These are phyloP conservation scores for Bonia amplexicaulis DNA, from an alignment of 176 grass and related monocot species.

Conservation along the genomic window DNA sequence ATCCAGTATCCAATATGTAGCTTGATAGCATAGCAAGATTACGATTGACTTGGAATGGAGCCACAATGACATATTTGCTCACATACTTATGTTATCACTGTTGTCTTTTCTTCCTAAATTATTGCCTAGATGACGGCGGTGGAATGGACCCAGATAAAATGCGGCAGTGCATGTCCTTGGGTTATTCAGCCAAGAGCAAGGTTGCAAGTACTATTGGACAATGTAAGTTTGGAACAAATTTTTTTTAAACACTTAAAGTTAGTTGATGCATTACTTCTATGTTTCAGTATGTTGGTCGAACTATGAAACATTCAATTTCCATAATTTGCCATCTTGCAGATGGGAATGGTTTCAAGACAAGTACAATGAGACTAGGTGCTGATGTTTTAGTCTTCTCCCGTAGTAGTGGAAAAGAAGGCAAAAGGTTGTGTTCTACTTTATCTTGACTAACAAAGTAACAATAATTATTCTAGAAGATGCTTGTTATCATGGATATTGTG, in stretches of 20 bases:
- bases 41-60: background rate
- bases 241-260: background rate
- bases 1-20: background rate
- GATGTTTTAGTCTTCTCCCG: conserved; percentile 94
- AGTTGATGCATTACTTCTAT: background rate
- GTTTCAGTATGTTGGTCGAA: conserved; percentile 6
- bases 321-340: conserved; percentile 48
- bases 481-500: conserved; percentile 18
- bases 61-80: background rate
- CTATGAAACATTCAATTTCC: conserved; percentile 18
- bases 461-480: conserved; percentile 17
- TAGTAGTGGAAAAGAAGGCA: conserved; percentile 54
- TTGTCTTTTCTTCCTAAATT: conserved; percentile 1
- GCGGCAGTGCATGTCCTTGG: conserved; percentile 98
- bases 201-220: conserved; percentile 86
- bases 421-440: conserved; percentile 55
- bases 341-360: conserved; percentile 99
- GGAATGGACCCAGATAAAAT: conserved; percentile 96
- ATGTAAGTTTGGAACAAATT: conserved; percentile 57
- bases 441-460: background rate
- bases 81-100: background rate
- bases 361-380: conserved; percentile 97
- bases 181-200: conserved; percentile 91
- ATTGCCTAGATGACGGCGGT: conserved; percentile 72
- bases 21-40: background rate